phyloP scores from a whole-genome alignment of 176 grass and related monocot genomes.

The Dendrocalamus sinicus region DNA sequence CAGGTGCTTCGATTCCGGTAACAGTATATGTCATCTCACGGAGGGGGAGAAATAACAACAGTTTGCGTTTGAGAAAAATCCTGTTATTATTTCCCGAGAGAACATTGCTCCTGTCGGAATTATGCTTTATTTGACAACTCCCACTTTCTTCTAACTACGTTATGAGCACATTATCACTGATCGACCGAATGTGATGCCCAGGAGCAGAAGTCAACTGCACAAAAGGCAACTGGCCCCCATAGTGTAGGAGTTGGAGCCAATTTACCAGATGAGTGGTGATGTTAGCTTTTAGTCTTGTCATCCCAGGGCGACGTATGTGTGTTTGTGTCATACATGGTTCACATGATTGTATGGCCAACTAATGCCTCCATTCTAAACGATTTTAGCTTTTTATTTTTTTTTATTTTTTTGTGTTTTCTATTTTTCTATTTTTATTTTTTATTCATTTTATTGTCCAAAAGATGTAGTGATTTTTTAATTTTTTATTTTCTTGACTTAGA shows the following conservation, averaged over 20 bases:
- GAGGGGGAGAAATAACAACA: background rate
- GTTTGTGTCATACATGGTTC: background rate
- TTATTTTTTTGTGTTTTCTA: too few species aligned
- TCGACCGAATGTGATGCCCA: conserved; percentile 27
- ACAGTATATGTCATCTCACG: background rate
- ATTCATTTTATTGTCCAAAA: too few species aligned
- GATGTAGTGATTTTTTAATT: too few species aligned
- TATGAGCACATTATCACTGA: conserved; percentile 10
- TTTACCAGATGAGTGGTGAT: background rate
- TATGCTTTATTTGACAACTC: conserved; percentile 30
- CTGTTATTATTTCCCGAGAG: background rate
- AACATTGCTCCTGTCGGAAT: conserved; percentile 5
- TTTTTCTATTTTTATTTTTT: too few species aligned
- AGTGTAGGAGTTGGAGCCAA: background rate
- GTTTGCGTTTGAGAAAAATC: background rate
- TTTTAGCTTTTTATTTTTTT: too few species aligned
- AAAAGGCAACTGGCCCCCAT: background rate
- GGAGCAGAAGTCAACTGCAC: conserved; percentile 32
- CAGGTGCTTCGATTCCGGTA: background rate
- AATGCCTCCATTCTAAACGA: too few species aligned
- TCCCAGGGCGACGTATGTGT: background rate
- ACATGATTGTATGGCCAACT: conserved; percentile 45
- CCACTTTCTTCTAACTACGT: conserved; percentile 19
- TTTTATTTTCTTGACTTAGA: too few species aligned
- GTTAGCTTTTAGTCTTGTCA: conserved; percentile 38